Percentiles rank a stretch among this genome's conserved stretches.
These are phyloP conservation scores for Cucurbita pepo DNA, from an alignment of 306 rosid genomes.

Conservation along the genomic window DNA sequence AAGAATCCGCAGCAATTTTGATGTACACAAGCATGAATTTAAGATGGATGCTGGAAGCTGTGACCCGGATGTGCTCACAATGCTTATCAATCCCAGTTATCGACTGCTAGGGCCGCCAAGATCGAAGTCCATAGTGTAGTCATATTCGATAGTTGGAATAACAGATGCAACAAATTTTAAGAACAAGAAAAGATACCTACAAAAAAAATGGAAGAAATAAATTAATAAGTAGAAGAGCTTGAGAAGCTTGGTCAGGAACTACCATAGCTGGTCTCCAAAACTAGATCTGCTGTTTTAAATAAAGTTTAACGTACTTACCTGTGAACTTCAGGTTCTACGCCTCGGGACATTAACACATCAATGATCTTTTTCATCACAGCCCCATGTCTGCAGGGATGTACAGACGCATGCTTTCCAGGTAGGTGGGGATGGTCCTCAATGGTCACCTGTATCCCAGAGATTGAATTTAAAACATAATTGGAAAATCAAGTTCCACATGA, in stretches of 20 bases:
- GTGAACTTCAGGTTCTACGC: constrained; percentile 97
- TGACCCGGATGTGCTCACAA: neutral
- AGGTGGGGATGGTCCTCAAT: constrained; percentile 90
- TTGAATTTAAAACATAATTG: neutral
- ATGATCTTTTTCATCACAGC: constrained; percentile 96
- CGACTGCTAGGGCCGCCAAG: constrained; percentile 79
- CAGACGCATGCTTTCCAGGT: constrained; percentile 93
- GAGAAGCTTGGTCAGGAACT: neutral
- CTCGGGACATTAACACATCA: constrained; percentile 85
- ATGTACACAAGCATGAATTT: neutral
- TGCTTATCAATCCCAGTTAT: constrained; percentile 12
- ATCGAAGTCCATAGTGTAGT: constrained; percentile 94
- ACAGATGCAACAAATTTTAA: constrained; percentile 93
- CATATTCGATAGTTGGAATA: constrained; percentile 91
- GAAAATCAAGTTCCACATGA: neutral
- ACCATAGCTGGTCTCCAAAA: neutral
- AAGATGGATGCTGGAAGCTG: neutral
- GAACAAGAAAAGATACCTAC: constrained; percentile 89
- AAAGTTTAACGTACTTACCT: constrained; percentile 31
- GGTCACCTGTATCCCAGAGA: constrained; percentile 47
- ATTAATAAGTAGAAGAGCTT: neutral
- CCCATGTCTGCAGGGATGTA: constrained; percentile 93
- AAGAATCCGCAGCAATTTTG: neutral
- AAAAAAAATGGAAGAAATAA: neutral
- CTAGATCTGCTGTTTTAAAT: neutral